Evolutionary conservation across 345 rosid species (phyloP).

Genomic region (Salix udensis): DNA sequence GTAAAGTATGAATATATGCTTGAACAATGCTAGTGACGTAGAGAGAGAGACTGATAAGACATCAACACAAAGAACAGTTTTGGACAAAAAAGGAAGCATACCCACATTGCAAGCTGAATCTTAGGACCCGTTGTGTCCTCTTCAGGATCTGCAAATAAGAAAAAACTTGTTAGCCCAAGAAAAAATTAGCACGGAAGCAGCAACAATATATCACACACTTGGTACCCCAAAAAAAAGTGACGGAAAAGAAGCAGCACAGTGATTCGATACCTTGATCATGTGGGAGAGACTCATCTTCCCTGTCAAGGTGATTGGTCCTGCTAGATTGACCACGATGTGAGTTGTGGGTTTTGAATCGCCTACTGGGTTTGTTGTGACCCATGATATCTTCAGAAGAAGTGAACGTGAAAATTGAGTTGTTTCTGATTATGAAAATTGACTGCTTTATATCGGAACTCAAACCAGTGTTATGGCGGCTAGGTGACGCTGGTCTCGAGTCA

Average conservation of each 20-base stretch:
- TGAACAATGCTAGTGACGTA: not conserved
- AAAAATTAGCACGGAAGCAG: not conserved
- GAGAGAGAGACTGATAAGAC: not conserved
- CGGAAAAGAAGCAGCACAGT: not conserved
- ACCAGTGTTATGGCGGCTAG: too few relatives aligned
- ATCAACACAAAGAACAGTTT: not conserved
- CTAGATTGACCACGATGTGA: constrained; percentile 47
- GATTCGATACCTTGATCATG: constrained; percentile 37
- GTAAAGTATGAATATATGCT: not conserved
- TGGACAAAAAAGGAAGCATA: constrained; percentile 31
- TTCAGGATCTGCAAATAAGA: constrained; percentile 45
- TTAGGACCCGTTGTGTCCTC: constrained; percentile 46
- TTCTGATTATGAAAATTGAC: too few relatives aligned
- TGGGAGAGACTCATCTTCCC: constrained; percentile 66
- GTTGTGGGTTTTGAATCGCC: constrained; percentile 41
- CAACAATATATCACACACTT: constrained; percentile 25
- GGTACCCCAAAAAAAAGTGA: not conserved
- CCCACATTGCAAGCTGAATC: constrained; percentile 96
- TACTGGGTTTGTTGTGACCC: constrained; percentile 47
- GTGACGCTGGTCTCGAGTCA: too few relatives aligned
- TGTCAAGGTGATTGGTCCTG: constrained; percentile 35
- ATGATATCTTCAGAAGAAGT: constrained; percentile 12
- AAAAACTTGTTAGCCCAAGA: not conserved
- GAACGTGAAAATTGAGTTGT: not conserved
- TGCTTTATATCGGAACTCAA: too few relatives aligned